Percentiles rank a stretch among this genome's conserved stretches.
Evolutionary conservation across 2,329 filamentous ascomycete species (phyloP).

Genomic region (Xylaria polymorpha): DNA sequence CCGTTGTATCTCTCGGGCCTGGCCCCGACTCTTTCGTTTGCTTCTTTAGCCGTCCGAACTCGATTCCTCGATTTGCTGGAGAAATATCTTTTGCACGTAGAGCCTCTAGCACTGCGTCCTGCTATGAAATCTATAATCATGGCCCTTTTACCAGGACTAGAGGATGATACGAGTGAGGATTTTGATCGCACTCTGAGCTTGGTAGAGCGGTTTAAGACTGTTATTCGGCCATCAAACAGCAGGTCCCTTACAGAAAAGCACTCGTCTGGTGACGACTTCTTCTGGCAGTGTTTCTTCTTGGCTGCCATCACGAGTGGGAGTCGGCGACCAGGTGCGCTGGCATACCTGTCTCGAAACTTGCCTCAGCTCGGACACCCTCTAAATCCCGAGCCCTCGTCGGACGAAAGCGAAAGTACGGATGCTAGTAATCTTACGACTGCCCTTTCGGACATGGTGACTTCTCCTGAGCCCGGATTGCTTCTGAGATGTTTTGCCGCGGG

Average conservation of each 20-base stretch:
- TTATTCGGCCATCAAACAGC: conserved; percentile 67
- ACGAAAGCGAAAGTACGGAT: conserved; percentile 49
- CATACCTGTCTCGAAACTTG: conserved; percentile 83
- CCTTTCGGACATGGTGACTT: conserved; percentile 75
- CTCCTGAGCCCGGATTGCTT: conserved; percentile 90
- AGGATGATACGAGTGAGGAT: conserved; percentile 97
- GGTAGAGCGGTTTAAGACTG: conserved; percentile 79
- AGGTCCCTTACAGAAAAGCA: conserved; percentile 64
- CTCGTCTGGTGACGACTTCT: conserved; percentile 81
- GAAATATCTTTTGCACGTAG: conserved; percentile 78
- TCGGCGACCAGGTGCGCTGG: conserved; percentile 85
- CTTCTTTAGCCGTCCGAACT: conserved; percentile 89
- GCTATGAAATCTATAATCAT: conserved; percentile 91
- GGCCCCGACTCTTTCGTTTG: conserved; percentile 90
- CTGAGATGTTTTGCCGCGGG: conserved; percentile 93
- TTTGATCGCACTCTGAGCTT: conserved; percentile 88
- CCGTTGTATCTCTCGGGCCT: conserved; percentile 90
- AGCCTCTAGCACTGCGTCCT: conserved; percentile 78
- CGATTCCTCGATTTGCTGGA: conserved; percentile 88
- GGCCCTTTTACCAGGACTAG: conserved; percentile 87
- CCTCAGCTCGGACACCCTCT: conserved; percentile 72
- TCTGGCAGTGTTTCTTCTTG: conserved; percentile 98
- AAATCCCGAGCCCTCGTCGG: conserved; percentile 50
- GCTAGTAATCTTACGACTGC: conserved; percentile 64
- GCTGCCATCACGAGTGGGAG: conserved; percentile 91